A percentile compares a stretch with the other conserved stretches of the same genome.
These are phyloP conservation scores for Pisolithus marmoratus DNA, from an alignment of 768 basidiomycete species.

Conservation along the genomic window DNA sequence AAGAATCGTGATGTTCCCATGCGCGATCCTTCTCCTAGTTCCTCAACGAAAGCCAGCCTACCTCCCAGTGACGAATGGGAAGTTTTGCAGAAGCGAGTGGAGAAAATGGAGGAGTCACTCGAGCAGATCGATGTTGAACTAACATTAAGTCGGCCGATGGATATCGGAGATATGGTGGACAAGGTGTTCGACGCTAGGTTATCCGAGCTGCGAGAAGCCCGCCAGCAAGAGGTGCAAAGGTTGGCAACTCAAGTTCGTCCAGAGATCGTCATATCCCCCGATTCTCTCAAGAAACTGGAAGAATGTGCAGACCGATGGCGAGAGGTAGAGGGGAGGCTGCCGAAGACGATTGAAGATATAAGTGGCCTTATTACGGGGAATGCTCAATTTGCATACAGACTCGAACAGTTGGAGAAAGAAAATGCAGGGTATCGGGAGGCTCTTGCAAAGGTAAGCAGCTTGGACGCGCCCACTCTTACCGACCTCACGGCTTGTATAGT, in stretches of 20 bases:
- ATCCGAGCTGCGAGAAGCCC: conserved; percentile 14
- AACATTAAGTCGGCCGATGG: conserved; percentile 17
- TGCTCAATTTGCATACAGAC: conserved; percentile 12
- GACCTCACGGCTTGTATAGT: conserved; percentile 11
- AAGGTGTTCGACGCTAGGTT: conserved; percentile 15
- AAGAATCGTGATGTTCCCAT: conserved; percentile 6
- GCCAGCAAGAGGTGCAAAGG: conserved; percentile 15
- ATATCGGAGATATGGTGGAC: conserved; percentile 16
- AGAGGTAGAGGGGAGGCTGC: conserved; percentile 19
- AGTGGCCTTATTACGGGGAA: conserved; percentile 20
- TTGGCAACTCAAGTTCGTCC: conserved; percentile 9
- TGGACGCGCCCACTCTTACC: not conserved
- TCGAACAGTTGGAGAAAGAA: conserved; percentile 19
- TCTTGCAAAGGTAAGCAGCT: conserved; percentile 14
- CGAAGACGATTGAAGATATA: conserved; percentile 20
- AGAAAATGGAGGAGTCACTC: conserved; percentile 22
- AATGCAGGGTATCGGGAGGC: conserved; percentile 10
- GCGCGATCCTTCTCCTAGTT: not conserved
- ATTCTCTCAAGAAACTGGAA: conserved; percentile 14
- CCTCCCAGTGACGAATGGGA: conserved; percentile 2
- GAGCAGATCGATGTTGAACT: conserved; percentile 27
- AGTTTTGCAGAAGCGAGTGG: conserved; percentile 13
- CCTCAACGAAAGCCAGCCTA: not conserved
- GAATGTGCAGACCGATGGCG: conserved; percentile 8
- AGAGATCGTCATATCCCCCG: conserved; percentile 17